Conservation (phyloP, 345 rosid species). For the Erucastrum elatum region DNA sequence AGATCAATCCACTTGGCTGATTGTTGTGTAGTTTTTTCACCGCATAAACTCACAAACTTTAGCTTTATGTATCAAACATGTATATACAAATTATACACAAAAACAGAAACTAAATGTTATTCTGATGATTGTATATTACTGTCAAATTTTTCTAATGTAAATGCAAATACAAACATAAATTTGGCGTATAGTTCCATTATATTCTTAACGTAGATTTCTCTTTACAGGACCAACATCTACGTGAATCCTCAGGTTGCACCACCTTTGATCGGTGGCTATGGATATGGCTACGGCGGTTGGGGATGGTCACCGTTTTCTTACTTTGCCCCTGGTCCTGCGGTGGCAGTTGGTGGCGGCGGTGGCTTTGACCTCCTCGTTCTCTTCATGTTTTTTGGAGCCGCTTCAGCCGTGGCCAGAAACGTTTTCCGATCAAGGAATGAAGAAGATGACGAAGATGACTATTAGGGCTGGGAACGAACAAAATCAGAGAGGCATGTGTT, state of each 20-base stretch:
- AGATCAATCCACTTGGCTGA: background rate
- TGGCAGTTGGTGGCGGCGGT: conserved; percentile 80
- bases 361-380: conserved; percentile 67
- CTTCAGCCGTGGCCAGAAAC: conserved; percentile 69
- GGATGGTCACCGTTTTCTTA: conserved; percentile 98
- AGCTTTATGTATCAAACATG: background rate
- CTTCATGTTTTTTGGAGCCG: conserved; percentile 80
- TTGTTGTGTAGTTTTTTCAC: background rate
- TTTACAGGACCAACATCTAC: conserved; percentile 79
- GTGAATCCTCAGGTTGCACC: conserved; percentile 85
- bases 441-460: conserved; percentile 56
- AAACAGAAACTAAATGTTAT: background rate
- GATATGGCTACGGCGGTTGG: conserved; percentile 93
- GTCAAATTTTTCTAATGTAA: background rate
- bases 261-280: conserved; percentile 91
- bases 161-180: background rate
- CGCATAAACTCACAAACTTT: background rate
- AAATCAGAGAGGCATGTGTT: background rate
- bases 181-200: background rate
- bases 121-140: background rate
- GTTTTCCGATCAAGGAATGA: conserved; percentile 63
- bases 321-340: conserved; percentile 83
- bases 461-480: background rate
- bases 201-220: background rate
- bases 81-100: background rate